phyloP scores from a whole-genome alignment of 306 rosid genomes.

The Malus sylvestris region DNA sequence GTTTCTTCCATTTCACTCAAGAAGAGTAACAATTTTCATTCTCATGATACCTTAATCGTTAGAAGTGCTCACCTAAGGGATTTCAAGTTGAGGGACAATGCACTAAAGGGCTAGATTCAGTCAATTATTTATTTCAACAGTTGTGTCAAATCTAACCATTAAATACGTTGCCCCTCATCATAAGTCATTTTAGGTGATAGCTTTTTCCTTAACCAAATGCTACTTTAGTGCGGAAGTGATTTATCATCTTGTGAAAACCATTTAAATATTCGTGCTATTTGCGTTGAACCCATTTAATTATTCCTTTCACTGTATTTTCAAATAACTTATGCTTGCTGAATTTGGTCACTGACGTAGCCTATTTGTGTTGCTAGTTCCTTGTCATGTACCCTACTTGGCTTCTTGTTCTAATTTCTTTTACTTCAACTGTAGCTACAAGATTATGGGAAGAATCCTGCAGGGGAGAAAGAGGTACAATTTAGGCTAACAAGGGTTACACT shows the following conservation, averaged over 20 bases:
- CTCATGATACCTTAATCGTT: not conserved
- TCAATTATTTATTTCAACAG: no score
- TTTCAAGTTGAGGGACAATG: no score
- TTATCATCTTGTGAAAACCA: not conserved
- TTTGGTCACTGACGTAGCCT: not conserved
- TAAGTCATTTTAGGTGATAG: no score
- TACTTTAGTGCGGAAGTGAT: not conserved
- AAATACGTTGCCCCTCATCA: no score
- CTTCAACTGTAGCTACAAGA: slow-evolving; percentile 53
- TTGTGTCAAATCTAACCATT: no score
- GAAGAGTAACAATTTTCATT: no score
- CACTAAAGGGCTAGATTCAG: no score
- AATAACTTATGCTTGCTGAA: slow-evolving; percentile 1
- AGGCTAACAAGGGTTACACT: slow-evolving; percentile 59
- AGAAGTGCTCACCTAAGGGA: not conserved
- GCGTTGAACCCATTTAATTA: not conserved
- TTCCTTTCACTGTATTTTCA: not conserved
- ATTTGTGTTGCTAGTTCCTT: no score
- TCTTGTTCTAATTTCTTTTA: slow-evolving; percentile 13
- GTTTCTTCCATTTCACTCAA: no score
- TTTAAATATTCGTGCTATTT: not conserved
- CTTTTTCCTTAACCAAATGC: not conserved
- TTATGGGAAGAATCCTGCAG: slow-evolving; percentile 48
- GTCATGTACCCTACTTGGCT: slow-evolving; percentile 5
- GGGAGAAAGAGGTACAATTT: slow-evolving; percentile 67